Evolutionary conservation across 1,284 basidiomycete species (phyloP).

Genomic region (Sporisorium reilianum): DNA sequence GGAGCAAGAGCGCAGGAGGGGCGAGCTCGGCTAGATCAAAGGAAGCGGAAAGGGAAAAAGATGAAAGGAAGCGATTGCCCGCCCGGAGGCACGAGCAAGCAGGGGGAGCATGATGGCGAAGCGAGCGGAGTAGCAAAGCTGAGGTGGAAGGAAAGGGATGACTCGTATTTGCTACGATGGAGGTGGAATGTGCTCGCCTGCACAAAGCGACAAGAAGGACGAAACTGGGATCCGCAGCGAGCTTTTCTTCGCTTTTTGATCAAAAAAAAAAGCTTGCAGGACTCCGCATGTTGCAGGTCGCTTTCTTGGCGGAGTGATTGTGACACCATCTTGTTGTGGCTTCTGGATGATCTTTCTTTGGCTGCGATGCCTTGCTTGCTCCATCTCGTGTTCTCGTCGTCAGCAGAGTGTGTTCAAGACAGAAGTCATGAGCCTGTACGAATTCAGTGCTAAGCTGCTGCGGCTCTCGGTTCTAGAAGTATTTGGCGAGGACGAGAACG

Average conservation of each 20-base stretch:
- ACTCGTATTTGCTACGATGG: constrained; percentile 5
- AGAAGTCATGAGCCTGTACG: background rate
- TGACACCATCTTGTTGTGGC: background rate
- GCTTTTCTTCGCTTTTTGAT: background rate
- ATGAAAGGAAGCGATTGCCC: background rate
- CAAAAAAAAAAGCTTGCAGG: background rate
- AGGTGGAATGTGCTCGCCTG: constrained; percentile 4
- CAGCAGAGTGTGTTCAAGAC: no score
- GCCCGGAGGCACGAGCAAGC: background rate
- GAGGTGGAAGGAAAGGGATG: background rate
- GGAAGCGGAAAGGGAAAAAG: background rate
- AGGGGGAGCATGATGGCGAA: background rate
- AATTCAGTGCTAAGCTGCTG: background rate
- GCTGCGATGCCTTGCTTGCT: background rate
- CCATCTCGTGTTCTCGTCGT: background rate
- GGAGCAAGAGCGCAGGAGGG: background rate
- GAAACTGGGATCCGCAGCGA: background rate
- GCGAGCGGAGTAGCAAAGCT: constrained; percentile 15
- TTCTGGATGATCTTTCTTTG: background rate
- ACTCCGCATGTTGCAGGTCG: constrained; percentile 5
- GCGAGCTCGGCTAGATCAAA: constrained; percentile 21
- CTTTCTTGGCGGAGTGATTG: constrained; percentile 3
- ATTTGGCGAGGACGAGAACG: background rate
- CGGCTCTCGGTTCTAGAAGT: background rate
- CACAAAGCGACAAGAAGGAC: background rate